phyloP scores from a whole-genome alignment of 805 yeast species.

The Candida sanyiensis region DNA sequence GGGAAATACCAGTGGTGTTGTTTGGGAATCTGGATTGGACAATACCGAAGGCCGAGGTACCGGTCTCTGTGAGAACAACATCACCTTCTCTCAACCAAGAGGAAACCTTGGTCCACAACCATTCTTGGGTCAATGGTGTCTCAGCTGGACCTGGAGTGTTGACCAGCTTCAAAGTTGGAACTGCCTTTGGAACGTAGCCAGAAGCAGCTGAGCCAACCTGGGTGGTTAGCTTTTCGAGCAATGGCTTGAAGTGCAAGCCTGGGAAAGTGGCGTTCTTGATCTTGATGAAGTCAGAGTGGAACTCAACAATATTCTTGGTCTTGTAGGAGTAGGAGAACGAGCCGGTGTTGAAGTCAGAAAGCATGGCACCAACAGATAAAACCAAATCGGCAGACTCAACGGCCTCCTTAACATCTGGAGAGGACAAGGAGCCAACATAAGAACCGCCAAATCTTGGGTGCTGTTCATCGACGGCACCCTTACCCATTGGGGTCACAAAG shows the following conservation, averaged over 20 bases:
- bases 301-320: constrained; percentile 70
- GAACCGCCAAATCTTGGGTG: constrained; percentile 77
- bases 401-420: constrained; percentile 62
- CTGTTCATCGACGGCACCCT: constrained; percentile 69
- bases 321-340: constrained; percentile 72
- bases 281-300: constrained; percentile 73
- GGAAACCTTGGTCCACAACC: constrained; percentile 62
- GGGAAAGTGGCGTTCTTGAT: constrained; percentile 65
- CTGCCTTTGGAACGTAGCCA: constrained; percentile 45
- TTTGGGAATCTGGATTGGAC: constrained; percentile 60
- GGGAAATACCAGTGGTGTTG: constrained; percentile 59
- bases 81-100: constrained; percentile 63
- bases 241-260: constrained; percentile 64
- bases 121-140: constrained; percentile 54
- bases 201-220: constrained; percentile 34
- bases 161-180: constrained; percentile 46
- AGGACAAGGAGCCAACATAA: constrained; percentile 76
- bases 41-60: constrained; percentile 72
- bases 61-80: constrained; percentile 64
- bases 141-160: constrained; percentile 39
- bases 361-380: constrained; percentile 72
- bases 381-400: constrained; percentile 74
- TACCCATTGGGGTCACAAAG: constrained; percentile 88
- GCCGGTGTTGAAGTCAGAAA: constrained; percentile 89
- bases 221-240: constrained; percentile 38